phyloP scores from a whole-genome alignment of 2,329 filamentous ascomycete genomes.

The Alternaria brassicicola region DNA sequence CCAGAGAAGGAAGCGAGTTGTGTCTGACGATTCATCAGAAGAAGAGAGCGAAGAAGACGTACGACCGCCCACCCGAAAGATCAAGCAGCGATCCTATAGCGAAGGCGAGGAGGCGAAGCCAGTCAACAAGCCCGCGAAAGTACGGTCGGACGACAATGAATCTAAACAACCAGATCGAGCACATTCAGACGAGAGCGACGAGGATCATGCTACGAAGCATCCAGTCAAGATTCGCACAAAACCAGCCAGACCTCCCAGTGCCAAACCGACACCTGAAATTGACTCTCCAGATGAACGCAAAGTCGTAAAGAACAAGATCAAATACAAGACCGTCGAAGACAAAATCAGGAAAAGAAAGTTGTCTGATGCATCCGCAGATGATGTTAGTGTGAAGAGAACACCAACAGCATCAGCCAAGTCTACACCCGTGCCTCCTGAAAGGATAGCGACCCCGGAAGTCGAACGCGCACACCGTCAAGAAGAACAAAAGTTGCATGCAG shows the following conservation, averaged over 20 bases:
- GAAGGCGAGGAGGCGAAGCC: constrained; percentile 44
- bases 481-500: constrained; percentile 38
- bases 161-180: constrained; percentile 32
- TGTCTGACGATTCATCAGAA: constrained; percentile 43
- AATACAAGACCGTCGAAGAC: constrained; percentile 41
- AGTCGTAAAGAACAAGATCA: constrained; percentile 39
- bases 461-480: constrained; percentile 45
- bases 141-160: constrained; percentile 40
- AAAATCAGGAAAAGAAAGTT: constrained; percentile 41
- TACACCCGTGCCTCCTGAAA: constrained; percentile 44
- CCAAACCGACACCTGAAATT: constrained; percentile 42
- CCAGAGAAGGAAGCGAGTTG: constrained; percentile 41
- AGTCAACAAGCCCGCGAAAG: constrained; percentile 41
- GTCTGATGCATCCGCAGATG: constrained; percentile 42
- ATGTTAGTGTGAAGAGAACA: constrained; percentile 40
- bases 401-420: constrained; percentile 44
- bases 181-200: constrained; percentile 41
- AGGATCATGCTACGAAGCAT: constrained; percentile 33
- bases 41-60: constrained; percentile 48
- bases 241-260: constrained; percentile 29
- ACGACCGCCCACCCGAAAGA: constrained; percentile 43
- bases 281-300: constrained; percentile 47
- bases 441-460: constrained; percentile 40
- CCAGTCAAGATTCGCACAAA: constrained; percentile 37
- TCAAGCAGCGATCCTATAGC: constrained; percentile 43